Percentiles rank a stretch among this genome's conserved stretches.
Evolutionary conservation across 371 early-diverging fungal genomes (phyloP).

Genomic region (Mucor circinelloides): DNA sequence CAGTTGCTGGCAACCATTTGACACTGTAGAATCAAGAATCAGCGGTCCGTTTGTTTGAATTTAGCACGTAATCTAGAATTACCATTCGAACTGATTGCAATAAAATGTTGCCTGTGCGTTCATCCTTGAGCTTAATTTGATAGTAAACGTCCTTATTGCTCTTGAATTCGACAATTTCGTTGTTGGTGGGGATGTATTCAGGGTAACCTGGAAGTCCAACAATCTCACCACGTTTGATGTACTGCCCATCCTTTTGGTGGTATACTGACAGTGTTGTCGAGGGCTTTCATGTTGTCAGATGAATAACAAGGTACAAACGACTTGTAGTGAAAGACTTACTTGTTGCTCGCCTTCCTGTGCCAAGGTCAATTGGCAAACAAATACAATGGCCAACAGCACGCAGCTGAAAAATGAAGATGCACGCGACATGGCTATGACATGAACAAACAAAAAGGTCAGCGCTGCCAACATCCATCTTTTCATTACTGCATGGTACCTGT

Average conservation of each 20-base stretch:
- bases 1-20: conserved; percentile 34
- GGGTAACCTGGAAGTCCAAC: conserved; percentile 22
- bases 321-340: background rate
- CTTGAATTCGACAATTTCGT: conserved; percentile 24
- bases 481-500: background rate
- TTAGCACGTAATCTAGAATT: background rate
- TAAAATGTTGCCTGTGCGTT: conserved; percentile 20
- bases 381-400: background rate
- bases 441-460: background rate
- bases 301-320: background rate
- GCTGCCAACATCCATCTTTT: too few relatives aligned
- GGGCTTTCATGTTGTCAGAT: background rate
- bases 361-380: background rate
- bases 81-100: conserved; percentile 28
- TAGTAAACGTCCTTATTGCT: conserved; percentile 17
- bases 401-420: background rate
- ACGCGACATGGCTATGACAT: conserved; percentile 11
- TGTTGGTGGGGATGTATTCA: conserved; percentile 19
- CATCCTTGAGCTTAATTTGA: conserved; percentile 34
- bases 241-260: conserved; percentile 29
- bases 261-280: conserved; percentile 14
- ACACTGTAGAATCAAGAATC: conserved; percentile 14
- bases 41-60: background rate
- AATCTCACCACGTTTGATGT: conserved; percentile 36
- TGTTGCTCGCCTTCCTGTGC: conserved; percentile 7